These are phyloP conservation scores for Lumnitzera racemosa DNA, from an alignment of 345 rosid species.

Conservation along the genomic window DNA sequence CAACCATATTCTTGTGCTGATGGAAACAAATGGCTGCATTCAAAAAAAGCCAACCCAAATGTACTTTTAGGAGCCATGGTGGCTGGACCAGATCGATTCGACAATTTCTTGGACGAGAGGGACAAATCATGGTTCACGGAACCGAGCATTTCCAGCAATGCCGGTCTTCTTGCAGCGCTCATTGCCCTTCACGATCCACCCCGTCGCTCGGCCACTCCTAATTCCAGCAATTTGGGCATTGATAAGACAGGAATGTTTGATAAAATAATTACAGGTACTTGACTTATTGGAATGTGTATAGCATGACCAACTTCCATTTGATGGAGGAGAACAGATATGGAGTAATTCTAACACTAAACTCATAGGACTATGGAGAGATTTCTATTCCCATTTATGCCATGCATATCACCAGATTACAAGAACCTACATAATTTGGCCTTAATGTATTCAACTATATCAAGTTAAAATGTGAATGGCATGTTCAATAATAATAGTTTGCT, in stretches of 20 bases:
- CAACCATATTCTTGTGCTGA: slow-evolving; percentile 24
- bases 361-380: too few relatives aligned
- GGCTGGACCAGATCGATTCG: slow-evolving; percentile 32
- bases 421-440: too few relatives aligned
- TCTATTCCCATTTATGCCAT: too few relatives aligned
- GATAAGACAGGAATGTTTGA: slow-evolving; percentile 37
- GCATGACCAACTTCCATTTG: too few relatives aligned
- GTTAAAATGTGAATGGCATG: background rate
- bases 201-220: slow-evolving; percentile 2
- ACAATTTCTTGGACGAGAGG: slow-evolving; percentile 34
- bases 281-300: slow-evolving; percentile 2
- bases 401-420: too few relatives aligned
- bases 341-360: too few relatives aligned
- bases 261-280: slow-evolving; percentile 13
- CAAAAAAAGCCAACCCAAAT: slow-evolving; percentile 32
- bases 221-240: slow-evolving; percentile 23
- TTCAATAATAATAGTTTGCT: too few relatives aligned
- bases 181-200: slow-evolving; percentile 46
- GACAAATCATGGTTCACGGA: slow-evolving; percentile 31
- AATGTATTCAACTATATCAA: too few relatives aligned
- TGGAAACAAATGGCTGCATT: slow-evolving; percentile 27
- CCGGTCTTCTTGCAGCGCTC: slow-evolving; percentile 51
- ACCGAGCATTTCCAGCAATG: slow-evolving; percentile 35
- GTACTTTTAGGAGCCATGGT: slow-evolving; percentile 36
- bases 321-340: too few relatives aligned